A percentile compares a stretch with the other conserved stretches of the same genome.
phyloP scores from a whole-genome alignment of 116 monocot genomes.

The Papilionanthe hybrid region DNA sequence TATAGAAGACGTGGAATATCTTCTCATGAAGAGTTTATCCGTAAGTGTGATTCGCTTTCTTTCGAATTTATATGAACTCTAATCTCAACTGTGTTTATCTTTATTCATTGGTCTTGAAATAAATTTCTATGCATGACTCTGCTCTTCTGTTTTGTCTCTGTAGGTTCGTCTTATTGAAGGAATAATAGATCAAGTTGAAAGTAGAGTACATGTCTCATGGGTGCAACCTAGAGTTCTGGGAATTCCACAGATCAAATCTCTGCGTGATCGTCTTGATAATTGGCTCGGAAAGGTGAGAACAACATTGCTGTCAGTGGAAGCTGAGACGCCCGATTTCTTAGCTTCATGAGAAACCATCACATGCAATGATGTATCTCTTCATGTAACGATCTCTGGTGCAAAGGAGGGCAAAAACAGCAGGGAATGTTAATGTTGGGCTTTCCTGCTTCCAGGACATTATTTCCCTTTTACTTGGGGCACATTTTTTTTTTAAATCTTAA shows the following conservation, averaged over 20 bases:
- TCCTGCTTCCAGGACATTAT: not conserved
- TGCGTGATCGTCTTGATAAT: slow-evolving; percentile 62
- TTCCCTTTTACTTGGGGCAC: not conserved
- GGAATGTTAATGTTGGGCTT: not conserved
- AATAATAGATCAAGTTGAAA: slow-evolving; percentile 89
- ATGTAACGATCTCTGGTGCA: not conserved
- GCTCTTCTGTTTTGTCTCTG: not conserved
- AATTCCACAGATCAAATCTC: slow-evolving; percentile 65
- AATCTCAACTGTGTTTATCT: not conserved
- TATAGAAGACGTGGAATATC: slow-evolving; percentile 85
- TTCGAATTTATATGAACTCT: not conserved
- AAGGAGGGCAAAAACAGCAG: not conserved
- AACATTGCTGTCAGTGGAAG: slow-evolving; percentile 72
- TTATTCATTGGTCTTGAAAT: not conserved
- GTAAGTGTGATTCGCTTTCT: slow-evolving; percentile 34
- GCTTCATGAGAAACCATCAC: slow-evolving; percentile 29
- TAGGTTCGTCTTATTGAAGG: slow-evolving; percentile 97
- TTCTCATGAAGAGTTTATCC: slow-evolving; percentile 95
- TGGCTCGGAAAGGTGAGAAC: slow-evolving; percentile 84
- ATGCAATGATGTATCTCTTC: not conserved
- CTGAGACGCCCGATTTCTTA: slow-evolving; percentile 80
- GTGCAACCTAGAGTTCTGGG: slow-evolving; percentile 92
- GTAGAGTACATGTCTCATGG: slow-evolving; percentile 87
- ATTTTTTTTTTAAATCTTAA: not conserved
- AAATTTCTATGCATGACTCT: not conserved